Evolutionary conservation across 345 rosid genomes (phyloP).

Genomic region (Populus deltoides): DNA sequence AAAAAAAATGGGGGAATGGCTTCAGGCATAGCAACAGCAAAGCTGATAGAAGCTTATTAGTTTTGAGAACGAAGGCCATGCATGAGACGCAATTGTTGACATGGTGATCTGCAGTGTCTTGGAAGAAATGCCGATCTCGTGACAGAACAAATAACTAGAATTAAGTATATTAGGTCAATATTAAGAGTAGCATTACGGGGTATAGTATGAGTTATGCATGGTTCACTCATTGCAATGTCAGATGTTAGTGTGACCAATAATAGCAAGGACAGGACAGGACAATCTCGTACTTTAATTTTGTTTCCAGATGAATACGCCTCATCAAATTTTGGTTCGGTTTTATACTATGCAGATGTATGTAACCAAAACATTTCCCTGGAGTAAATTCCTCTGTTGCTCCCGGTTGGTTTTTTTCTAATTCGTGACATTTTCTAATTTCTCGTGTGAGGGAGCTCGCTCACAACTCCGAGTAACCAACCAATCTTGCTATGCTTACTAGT

Average conservation of each 20-base stretch:
- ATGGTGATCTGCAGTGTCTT: background rate
- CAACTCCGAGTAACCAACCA: no score
- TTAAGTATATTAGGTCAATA: background rate
- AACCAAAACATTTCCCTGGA: background rate
- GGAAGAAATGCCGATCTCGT: background rate
- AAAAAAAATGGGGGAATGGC: background rate
- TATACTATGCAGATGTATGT: background rate
- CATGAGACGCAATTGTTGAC: background rate
- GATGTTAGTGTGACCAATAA: background rate
- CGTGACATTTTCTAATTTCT: background rate
- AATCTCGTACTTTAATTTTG: background rate
- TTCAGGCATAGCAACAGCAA: background rate
- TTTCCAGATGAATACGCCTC: background rate
- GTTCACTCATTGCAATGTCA: background rate
- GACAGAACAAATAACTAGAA: background rate
- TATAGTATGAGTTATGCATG: slow-evolving; percentile 3
- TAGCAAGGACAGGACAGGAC: background rate
- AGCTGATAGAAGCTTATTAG: background rate
- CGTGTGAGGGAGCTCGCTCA: background rate
- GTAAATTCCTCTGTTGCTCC: background rate
- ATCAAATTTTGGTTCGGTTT: slow-evolving; percentile 1
- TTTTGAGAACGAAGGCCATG: slow-evolving; percentile 6
- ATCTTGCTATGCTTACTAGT: no score
- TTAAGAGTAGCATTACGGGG: background rate
- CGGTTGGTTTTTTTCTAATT: background rate